Conservation (phyloP, 2,329 filamentous ascomycete genomes). For the Beauveria asiatica region DNA sequence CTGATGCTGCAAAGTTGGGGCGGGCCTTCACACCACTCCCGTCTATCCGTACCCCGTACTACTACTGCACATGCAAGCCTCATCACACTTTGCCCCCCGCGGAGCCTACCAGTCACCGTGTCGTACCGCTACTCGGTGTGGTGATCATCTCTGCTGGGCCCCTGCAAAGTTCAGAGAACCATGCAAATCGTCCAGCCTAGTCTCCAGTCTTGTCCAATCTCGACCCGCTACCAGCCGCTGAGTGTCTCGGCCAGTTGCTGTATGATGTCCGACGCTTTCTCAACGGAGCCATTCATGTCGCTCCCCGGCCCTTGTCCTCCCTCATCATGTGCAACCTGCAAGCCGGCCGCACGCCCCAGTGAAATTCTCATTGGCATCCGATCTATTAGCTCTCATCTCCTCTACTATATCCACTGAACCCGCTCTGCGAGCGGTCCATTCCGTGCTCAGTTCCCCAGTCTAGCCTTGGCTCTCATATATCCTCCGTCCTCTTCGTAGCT, state of each 20-base stretch:
- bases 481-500: background rate
- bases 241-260: background rate
- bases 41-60: too few species aligned
- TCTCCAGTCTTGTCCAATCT: constrained; percentile 1
- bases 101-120: background rate
- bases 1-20: background rate
- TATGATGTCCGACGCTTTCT: background rate
- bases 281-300: constrained; percentile 7
- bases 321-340: constrained; percentile 4
- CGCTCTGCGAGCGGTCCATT: background rate
- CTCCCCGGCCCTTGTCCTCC: background rate
- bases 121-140: constrained; percentile 4
- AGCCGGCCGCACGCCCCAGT: background rate
- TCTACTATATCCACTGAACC: background rate
- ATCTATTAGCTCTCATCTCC: background rate
- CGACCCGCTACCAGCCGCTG: constrained; percentile 1
- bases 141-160: background rate
- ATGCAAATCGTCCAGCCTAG: constrained; percentile 3
- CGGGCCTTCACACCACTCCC: background rate
- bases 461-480: constrained; percentile 4
- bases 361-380: constrained; percentile 1
- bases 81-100: background rate
- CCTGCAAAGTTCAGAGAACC: background rate
- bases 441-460: background rate
- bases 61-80: constrained; percentile 8